Percentiles rank a stretch among this genome's conserved stretches.
Conservation (phyloP, 192 early-diverging fungal species). For the Dimargaris xerosporica region DNA sequence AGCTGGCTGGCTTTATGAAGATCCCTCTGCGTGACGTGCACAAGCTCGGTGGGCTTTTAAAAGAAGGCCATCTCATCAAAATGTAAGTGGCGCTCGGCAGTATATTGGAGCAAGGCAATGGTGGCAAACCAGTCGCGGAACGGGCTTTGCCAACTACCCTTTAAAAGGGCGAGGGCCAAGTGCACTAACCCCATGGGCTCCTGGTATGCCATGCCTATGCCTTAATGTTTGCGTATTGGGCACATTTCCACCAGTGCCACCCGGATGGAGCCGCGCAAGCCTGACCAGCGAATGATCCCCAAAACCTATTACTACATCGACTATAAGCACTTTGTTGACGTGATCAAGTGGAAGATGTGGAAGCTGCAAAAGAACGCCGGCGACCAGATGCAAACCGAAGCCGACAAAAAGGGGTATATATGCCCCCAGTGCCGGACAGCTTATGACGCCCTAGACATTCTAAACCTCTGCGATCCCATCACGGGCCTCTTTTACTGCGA, state of each 20-base stretch:
- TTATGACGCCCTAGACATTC: constrained; percentile 43
- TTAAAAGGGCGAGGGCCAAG: neutral
- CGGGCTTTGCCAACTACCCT: neutral
- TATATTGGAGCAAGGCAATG: neutral
- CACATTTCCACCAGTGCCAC: constrained; percentile 20
- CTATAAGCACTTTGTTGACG: constrained; percentile 85
- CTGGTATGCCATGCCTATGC: neutral
- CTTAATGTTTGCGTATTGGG: neutral
- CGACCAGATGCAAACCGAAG: constrained; percentile 44
- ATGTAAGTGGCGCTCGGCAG: constrained; percentile 20
- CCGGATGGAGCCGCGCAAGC: constrained; percentile 25
- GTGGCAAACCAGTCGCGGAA: neutral
- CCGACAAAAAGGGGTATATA: constrained; percentile 50
- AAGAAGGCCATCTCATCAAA: constrained; percentile 61
- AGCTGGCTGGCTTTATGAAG: constrained; percentile 47
- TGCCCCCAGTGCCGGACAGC: constrained; percentile 43
- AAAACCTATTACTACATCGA: constrained; percentile 77
- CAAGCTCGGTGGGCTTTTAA: constrained; percentile 63
- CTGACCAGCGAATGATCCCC: constrained; percentile 9
- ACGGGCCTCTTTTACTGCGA: constrained; percentile 41
- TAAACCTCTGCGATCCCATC: constrained; percentile 27
- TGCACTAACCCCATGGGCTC: neutral
- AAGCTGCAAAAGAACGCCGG: constrained; percentile 52
- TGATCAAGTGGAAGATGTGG: constrained; percentile 83
- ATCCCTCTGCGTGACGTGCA: constrained; percentile 53